Base-by-base conservation (phyloP, 2,329 filamentous ascomycete genomes). In the Cytospora leucostoma region DNA sequence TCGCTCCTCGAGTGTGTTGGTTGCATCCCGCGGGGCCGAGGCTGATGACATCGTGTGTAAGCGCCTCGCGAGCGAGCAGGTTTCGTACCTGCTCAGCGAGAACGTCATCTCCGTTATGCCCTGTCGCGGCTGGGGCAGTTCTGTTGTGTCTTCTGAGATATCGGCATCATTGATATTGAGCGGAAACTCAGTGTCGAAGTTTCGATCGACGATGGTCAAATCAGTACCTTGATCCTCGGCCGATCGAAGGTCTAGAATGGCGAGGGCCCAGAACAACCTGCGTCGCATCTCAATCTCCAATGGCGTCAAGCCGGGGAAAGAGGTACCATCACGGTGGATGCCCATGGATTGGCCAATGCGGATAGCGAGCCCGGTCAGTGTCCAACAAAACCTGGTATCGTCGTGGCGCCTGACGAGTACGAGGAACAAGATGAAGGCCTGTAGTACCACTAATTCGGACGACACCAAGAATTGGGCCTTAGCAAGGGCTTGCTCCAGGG, bases 281-380 rank as follows among this genome's bases (percentile, higher is more conserved):
- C 87, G 79, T 19, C 87, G 80, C 74, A 88, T 84, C 69, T 90
- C 86, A 7, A 82, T 78, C 54, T 89, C 84, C 62, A 87, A 89
- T 0, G 84, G 82, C 0, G 79, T 79, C 1, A 89, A 69, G 13
- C 82, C 79, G 5, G 73, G 80, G 69, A 82, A 82, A 58, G 79
- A 74, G 3, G 76, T 76, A 15, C 83, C 82, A 51, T 90, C 87
- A n/a, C 83, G 78, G 61, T 87, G 84, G 38, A 86, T 74, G 0
- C 84, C 83, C 32, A 86, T 74, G 11, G 80, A 78, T 37, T 83
- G 80, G 15, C 77, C 81, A 70, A 86, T 83, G 7, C 83, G 76
- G 19, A 86, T 81, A n/a, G 83, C 81, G 1, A 89, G 78, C 0
- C 86, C 87, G 0, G 84, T 86, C 67, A 90, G 76, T 47, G 86